Evolutionary conservation across 805 yeast species (phyloP).

Genomic region (Nematodospora valgi): DNA sequence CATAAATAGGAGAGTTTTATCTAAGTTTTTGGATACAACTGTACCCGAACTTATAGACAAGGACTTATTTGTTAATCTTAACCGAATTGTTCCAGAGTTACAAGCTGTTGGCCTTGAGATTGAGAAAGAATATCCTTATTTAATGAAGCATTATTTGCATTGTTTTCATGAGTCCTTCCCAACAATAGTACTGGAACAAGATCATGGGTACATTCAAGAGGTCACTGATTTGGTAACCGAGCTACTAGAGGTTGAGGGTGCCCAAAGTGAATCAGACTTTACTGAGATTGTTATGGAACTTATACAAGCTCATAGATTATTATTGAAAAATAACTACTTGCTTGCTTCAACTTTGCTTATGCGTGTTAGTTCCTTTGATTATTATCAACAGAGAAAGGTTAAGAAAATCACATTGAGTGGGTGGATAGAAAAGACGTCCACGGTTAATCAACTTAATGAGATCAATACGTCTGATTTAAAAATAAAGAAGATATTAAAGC

Average conservation of each 20-base stretch:
- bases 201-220: slow-evolving; percentile 19
- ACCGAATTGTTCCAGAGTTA: slow-evolving; percentile 22
- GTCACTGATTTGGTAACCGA: slow-evolving; percentile 17
- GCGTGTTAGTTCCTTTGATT: slow-evolving; percentile 24
- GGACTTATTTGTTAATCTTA: slow-evolving; percentile 13
- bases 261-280: slow-evolving; percentile 15
- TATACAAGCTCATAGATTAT: slow-evolving; percentile 20
- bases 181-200: slow-evolving; percentile 14
- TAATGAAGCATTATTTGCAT: slow-evolving; percentile 21
- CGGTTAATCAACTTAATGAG: slow-evolving; percentile 1
- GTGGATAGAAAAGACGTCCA: slow-evolving; percentile 27
- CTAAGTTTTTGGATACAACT: no score
- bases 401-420: slow-evolving; percentile 9
- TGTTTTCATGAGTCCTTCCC: slow-evolving; percentile 19
- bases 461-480: neutral
- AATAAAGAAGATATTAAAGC: neutral
- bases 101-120: slow-evolving; percentile 25
- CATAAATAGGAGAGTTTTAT: neutral
- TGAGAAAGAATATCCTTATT: slow-evolving; percentile 17
- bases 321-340: slow-evolving; percentile 11
- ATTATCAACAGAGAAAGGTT: slow-evolving; percentile 3
- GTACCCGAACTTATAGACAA: neutral
- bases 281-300: slow-evolving; percentile 20
- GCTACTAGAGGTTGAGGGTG: slow-evolving; percentile 29
- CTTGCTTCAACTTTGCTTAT: slow-evolving; percentile 24